phyloP scores from a whole-genome alignment of 148 eudicot genomes.

The Cornus kousa region DNA sequence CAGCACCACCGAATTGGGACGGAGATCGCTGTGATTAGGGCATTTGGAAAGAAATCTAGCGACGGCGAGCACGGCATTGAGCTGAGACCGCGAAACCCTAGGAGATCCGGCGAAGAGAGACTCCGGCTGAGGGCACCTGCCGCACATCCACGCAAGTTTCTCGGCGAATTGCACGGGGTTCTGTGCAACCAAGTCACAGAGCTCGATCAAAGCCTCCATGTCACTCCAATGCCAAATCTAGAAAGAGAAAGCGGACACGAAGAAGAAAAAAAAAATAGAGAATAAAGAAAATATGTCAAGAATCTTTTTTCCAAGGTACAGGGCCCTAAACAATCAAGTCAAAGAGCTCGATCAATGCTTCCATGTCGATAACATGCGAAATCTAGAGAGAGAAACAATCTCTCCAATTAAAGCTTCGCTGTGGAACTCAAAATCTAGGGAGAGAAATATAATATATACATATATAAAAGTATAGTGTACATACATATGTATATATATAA shows the following conservation, averaged over 20 bases:
- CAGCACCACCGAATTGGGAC: constrained; percentile 42
- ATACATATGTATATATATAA: background rate
- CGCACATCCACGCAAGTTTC: constrained; percentile 72
- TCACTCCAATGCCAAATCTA: background rate
- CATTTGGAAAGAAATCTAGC: constrained; percentile 73
- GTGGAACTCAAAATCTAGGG: too few species aligned
- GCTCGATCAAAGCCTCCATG: constrained; percentile 85
- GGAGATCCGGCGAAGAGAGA: constrained; percentile 50
- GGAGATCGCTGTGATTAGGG: constrained; percentile 38
- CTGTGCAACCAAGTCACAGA: constrained; percentile 75
- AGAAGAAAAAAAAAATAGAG: too few species aligned
- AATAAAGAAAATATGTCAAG: background rate
- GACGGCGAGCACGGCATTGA: constrained; percentile 65
- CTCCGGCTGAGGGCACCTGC: constrained; percentile 69
- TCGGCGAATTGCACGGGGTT: constrained; percentile 65
- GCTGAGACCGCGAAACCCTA: constrained; percentile 66
- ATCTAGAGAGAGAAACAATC: background rate
- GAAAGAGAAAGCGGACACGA: background rate
- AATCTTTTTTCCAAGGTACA: background rate
- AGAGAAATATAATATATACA: too few species aligned
- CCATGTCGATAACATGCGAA: background rate
- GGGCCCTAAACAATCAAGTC: background rate
- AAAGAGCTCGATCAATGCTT: background rate
- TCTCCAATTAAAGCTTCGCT: too few species aligned
- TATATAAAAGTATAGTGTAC: background rate